Percentiles rank a stretch among this genome's conserved stretches.
phyloP scores from a whole-genome alignment of 352 stramenopile genomes.

The Globisporangium viniferum region DNA sequence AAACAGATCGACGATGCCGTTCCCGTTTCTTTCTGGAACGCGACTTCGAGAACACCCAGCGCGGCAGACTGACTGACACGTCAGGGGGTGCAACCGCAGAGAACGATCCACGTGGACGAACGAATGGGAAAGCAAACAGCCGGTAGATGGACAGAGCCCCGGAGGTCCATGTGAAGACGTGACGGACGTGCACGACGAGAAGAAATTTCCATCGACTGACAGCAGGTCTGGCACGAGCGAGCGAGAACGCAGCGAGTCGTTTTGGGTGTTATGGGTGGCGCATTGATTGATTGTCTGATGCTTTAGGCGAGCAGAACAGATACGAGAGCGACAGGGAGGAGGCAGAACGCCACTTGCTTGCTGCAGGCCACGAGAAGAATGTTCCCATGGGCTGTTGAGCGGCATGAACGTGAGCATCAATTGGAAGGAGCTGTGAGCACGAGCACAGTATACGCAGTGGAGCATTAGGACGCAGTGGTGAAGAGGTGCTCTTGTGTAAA shows the following conservation, averaged over 20 bases:
- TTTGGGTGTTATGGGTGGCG: background rate
- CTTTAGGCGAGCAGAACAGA: background rate
- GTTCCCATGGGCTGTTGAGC: background rate
- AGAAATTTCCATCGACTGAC: background rate
- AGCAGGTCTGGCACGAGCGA: background rate
- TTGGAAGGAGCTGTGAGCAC: background rate
- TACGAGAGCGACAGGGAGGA: background rate
- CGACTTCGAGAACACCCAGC: background rate
- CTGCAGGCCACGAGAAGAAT: background rate
- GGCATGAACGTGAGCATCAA: background rate
- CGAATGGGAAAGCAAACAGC: background rate
- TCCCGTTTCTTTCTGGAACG: background rate
- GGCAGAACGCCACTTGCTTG: background rate
- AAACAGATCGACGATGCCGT: background rate
- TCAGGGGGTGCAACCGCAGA: background rate
- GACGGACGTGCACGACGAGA: conserved; percentile 2
- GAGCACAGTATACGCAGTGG: background rate
- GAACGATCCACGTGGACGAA: conserved; percentile 9
- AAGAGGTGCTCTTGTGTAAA: background rate
- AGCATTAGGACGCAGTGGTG: background rate
- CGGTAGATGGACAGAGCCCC: background rate
- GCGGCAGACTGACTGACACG: background rate
- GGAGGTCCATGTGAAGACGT: background rate
- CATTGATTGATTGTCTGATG: background rate
- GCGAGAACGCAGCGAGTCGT: background rate